Base-by-base conservation (phyloP, 2,329 filamentous ascomycete species). In the Pestalotiopsis sp. region DNA sequence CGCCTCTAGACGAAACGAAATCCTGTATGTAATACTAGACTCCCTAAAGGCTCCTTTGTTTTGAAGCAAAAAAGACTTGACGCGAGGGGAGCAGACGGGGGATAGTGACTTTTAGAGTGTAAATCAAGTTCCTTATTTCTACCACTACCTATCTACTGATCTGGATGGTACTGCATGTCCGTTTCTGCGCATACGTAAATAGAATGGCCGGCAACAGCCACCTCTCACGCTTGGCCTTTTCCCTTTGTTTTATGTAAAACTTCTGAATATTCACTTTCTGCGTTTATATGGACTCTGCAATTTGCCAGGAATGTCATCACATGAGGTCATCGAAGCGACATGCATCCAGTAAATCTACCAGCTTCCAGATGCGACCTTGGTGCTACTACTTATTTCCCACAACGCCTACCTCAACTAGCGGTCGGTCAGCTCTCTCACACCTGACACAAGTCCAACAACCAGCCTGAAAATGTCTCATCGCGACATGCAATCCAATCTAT, bases 1-100 rank as follows among this genome's bases (percentile, higher is more conserved):
- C 86, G 87, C 78, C 80, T 79, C 76, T 88, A 84, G 69, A 71
- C 38, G 73, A 69, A 66, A 58, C 66, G 68, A 67, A 49, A 65
- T 70, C 65, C 69, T 74, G 75, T 74, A 76, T 79, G 77, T 78
- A 79, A 72, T 75, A 77, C 74, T 77, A 77, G 72, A 68, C 68
- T 72, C 72, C 73, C 70, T 68, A 69, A 75, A 66, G 71, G 73
- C 74, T 78, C 76, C 76, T 78, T 77, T 76, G 73, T 77, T 70
- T 71, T 71, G 70, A 72, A 72, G 72, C 69, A 52, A 72, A 71
- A 36, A 72, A 73, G 68, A 72, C 71, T 69, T 68, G 73, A 74
- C 70, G 73, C 72, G 71, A 71, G 67, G 67, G 71, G 76, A 74
- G 73, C 75, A 77, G 76, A 76, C 74, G 71, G 70, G 72, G 72